phyloP scores from a whole-genome alignment of 208 protist species.

The Leishmania amazonensis region DNA sequence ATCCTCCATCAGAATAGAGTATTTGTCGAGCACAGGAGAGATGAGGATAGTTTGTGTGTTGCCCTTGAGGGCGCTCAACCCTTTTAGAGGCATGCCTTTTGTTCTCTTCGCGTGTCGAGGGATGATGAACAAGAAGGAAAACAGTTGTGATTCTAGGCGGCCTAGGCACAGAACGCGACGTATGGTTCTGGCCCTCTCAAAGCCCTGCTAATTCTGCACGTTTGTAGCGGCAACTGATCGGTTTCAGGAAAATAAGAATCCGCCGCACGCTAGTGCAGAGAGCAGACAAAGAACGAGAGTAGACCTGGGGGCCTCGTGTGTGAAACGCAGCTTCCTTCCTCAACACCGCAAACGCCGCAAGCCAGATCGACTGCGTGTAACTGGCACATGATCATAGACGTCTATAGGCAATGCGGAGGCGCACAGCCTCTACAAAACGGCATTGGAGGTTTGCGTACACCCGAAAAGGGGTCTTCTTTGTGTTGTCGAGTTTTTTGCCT shows the following conservation, averaged over 20 bases:
- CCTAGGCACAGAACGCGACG: neutral
- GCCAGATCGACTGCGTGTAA: neutral
- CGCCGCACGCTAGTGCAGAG: neutral
- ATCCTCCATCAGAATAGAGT: constrained; percentile 92
- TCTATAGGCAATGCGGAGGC: neutral
- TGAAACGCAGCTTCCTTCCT: neutral
- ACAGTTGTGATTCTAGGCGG: neutral
- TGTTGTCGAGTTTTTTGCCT: neutral
- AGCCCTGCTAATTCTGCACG: neutral
- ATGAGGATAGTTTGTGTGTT: constrained; percentile 83
- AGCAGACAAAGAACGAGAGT: neutral
- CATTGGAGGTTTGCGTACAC: neutral
- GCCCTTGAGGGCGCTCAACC: constrained; percentile 46
- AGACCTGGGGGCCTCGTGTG: neutral
- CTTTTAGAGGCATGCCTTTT: constrained; percentile 53
- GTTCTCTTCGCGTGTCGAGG: neutral
- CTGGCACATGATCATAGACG: neutral
- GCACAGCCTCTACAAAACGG: neutral
- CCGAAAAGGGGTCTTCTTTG: neutral
- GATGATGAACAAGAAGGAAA: constrained; percentile 7
- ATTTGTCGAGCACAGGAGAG: constrained; percentile 85
- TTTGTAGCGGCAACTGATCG: neutral
- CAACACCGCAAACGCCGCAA: neutral
- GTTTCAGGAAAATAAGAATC: neutral
- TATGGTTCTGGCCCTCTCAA: neutral